A percentile compares a stretch with the other conserved stretches of the same genome.
These are phyloP conservation scores for Rutstroemia sydowiana DNA, from an alignment of 2,329 filamentous ascomycete genomes.

Conservation along the genomic window DNA sequence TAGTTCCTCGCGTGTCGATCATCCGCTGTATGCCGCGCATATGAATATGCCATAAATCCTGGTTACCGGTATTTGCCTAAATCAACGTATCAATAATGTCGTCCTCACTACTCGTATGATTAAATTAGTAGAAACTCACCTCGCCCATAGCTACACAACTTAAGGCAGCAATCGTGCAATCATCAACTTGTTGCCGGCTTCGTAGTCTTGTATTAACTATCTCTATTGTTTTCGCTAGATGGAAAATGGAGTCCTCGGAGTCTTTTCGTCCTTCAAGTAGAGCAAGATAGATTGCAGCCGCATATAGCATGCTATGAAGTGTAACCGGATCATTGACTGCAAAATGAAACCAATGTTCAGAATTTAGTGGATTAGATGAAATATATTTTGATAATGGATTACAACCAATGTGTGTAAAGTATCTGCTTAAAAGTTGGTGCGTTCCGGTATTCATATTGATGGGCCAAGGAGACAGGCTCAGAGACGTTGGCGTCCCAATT, in stretches of 20 bases:
- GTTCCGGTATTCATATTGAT: constrained; percentile 12
- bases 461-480: constrained; percentile 11
- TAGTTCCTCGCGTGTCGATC: constrained; percentile 7
- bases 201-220: constrained; percentile 16
- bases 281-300: constrained; percentile 16
- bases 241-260: constrained; percentile 14
- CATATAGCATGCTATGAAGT: constrained; percentile 20
- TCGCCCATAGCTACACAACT: constrained; percentile 21
- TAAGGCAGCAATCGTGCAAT: constrained; percentile 7
- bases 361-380: constrained; percentile 14
- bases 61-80: constrained; percentile 17
- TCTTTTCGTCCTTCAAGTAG: constrained; percentile 15
- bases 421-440: constrained; percentile 15
- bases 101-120: background rate
- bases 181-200: background rate
- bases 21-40: constrained; percentile 22
- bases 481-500: constrained; percentile 15
- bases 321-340: constrained; percentile 19
- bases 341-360: constrained; percentile 18
- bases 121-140: constrained; percentile 4
- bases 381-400: constrained; percentile 13
- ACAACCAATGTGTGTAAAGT: constrained; percentile 14
- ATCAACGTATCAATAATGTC: background rate
- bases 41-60: constrained; percentile 17
- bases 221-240: constrained; percentile 10